Evolutionary conservation across 1,284 basidiomycete genomes (phyloP), one percentile per base, ranked within the genome.

Genomic region (Melampsora larici-populina): DNA sequence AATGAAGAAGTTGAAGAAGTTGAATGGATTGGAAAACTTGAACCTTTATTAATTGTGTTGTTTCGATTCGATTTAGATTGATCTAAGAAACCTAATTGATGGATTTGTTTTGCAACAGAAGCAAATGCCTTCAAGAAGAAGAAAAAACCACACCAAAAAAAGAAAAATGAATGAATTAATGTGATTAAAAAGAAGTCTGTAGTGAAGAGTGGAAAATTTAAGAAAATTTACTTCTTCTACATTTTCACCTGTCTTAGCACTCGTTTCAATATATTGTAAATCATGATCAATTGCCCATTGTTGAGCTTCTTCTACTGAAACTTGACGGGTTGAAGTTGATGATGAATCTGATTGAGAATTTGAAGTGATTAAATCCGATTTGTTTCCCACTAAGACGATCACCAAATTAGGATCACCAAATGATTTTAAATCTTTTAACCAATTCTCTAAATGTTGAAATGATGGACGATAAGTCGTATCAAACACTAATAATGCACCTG

Each of bases 401-500:
- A 60, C 62, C 6, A 77, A 31, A 11, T 58, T 66, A 1, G 65
- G 66, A 29, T 77, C 74, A n/a, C 74, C 74, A 17, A 60, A 77
- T 26, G 65, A 62, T 58, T 77, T 77, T 21, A 77, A 58, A 62
- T 77, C 74, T 33, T 77, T 66, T 26, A 62, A 55, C 74, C 74
- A 77, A 24, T 77, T 65, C 46, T 55, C 48, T 29, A 77, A 43
- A 29, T 70, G 55, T 18, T 48, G 15, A n/a, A 77, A 77, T 8
- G 74, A 77, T 60, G 33, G 33, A 40, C 74, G 74, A 33, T 77
- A 24, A 55, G 74, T 77, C 2, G 66, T 70, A 60, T 77, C 74
- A 33, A 77, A 77, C 8, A 77, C 74, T 24, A 77, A 66, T 49
- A 77, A 67, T 40, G 74, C 74, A n/a, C 74, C 74, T 9, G 46